phyloP scores from a whole-genome alignment of 208 protist genomes.

The Porcisia deanei region DNA sequence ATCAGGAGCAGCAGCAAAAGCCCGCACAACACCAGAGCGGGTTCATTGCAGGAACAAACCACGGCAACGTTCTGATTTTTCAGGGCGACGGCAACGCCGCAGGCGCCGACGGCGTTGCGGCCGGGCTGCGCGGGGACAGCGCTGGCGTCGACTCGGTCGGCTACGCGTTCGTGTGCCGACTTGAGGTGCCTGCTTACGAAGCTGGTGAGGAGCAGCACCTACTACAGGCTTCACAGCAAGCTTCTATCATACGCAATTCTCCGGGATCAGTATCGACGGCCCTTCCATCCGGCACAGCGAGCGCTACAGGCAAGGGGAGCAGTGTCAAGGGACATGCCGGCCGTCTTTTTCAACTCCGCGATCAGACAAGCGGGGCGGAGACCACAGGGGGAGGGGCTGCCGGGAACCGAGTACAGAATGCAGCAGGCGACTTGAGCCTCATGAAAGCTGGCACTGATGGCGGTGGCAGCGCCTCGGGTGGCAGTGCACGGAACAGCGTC shows the following conservation, averaged over 20 bases:
- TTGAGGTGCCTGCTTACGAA: slow-evolving; percentile 27
- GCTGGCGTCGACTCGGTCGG: slow-evolving; percentile 8
- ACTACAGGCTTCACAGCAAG: not conserved
- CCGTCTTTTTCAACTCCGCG: slow-evolving; percentile 15
- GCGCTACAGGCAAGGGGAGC: not conserved
- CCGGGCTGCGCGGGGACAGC: not conserved
- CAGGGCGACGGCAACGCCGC: slow-evolving; percentile 35
- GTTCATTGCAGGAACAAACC: slow-evolving; percentile 68
- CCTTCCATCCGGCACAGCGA: not conserved
- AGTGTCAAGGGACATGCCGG: not conserved
- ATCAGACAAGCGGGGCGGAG: not conserved
- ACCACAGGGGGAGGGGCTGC: too few relatives aligned
- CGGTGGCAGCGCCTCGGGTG: slow-evolving; percentile 5
- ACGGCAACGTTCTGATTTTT: slow-evolving; percentile 76
- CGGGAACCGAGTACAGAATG: not conserved
- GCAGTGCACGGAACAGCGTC: slow-evolving; percentile 25
- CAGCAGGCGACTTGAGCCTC: not conserved
- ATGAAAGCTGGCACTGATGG: not conserved
- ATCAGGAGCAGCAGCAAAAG: not conserved
- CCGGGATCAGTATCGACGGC: slow-evolving; percentile 9
- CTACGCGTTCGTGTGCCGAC: slow-evolving; percentile 24
- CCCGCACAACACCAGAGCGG: slow-evolving; percentile 31
- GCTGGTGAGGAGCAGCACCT: slow-evolving; percentile 10
- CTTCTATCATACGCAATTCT: not conserved
- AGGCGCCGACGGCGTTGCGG: not conserved